Conservation (phyloP, 352 stramenopile genomes). For the Poterioochromonas sp. region DNA sequence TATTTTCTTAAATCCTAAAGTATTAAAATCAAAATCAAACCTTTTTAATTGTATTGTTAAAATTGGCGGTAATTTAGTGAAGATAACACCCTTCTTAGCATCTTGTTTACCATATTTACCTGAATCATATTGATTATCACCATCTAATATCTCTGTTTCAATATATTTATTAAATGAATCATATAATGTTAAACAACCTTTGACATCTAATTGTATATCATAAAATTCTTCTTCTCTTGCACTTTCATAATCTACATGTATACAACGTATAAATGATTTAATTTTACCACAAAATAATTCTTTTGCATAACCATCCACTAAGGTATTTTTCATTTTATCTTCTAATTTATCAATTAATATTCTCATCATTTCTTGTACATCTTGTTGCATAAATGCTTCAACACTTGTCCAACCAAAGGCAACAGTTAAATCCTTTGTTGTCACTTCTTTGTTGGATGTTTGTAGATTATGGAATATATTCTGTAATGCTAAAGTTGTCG, state of each 20-base stretch:
- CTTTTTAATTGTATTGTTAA: slow-evolving; percentile 82
- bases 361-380: slow-evolving; percentile 66
- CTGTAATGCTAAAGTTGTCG: slow-evolving; percentile 30
- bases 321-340: slow-evolving; percentile 75
- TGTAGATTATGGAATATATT: slow-evolving; percentile 31
- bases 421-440: slow-evolving; percentile 77
- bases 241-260: slow-evolving; percentile 75
- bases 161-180: slow-evolving; percentile 80
- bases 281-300: slow-evolving; percentile 77
- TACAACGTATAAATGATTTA: slow-evolving; percentile 73
- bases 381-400: slow-evolving; percentile 82
- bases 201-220: slow-evolving; percentile 80
- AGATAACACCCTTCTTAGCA: slow-evolving; percentile 65
- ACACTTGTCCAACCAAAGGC: slow-evolving; percentile 80
- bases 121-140: slow-evolving; percentile 83
- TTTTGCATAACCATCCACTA: slow-evolving; percentile 50
- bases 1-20: slow-evolving; percentile 34
- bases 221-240: slow-evolving; percentile 77
- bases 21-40: slow-evolving; percentile 50
- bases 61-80: slow-evolving; percentile 70
- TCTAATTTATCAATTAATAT: slow-evolving; percentile 79
- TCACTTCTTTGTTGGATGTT: slow-evolving; percentile 25
- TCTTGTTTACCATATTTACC: slow-evolving; percentile 71
- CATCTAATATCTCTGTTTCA: slow-evolving; percentile 76
- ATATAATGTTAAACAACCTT: slow-evolving; percentile 73